A percentile compares a stretch with the other conserved stretches of the same genome.
These are phyloP conservation scores for Astrothelium macrocarpum DNA, from an alignment of 495 filamentous ascomycete genomes.

Conservation along the genomic window DNA sequence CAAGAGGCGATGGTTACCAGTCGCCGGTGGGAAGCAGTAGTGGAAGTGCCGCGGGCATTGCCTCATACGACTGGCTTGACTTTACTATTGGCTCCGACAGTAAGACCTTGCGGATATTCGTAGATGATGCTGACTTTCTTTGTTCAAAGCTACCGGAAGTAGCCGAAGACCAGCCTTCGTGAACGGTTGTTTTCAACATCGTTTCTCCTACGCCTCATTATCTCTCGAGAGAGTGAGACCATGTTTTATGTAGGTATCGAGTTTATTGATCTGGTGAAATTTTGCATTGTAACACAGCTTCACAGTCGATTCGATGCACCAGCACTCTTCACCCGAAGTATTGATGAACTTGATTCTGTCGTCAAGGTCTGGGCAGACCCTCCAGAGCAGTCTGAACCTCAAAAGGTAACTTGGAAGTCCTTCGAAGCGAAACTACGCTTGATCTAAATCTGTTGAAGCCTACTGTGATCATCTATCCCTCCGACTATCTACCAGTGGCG, in stretches of 20 bases:
- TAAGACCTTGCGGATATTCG: background rate
- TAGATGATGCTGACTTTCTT: background rate
- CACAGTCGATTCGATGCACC: background rate
- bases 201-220: background rate
- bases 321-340: background rate
- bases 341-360: background rate
- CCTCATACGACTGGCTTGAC: constrained; percentile 12
- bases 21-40: background rate
- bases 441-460: background rate
- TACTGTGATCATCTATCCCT: background rate
- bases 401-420: background rate
- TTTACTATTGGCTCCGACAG: background rate
- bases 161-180: background rate
- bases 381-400: background rate
- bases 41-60: constrained; percentile 7
- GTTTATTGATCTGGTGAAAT: background rate
- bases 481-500: background rate
- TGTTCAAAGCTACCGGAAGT: background rate
- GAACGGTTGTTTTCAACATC: background rate
- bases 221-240: background rate
- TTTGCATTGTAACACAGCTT: background rate
- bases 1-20: constrained; percentile 12
- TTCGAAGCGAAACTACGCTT: background rate
- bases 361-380: background rate
- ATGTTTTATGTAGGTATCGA: background rate